phyloP scores from a whole-genome alignment of 2,329 filamentous ascomycete species.

The Stachybotrys elegans region DNA sequence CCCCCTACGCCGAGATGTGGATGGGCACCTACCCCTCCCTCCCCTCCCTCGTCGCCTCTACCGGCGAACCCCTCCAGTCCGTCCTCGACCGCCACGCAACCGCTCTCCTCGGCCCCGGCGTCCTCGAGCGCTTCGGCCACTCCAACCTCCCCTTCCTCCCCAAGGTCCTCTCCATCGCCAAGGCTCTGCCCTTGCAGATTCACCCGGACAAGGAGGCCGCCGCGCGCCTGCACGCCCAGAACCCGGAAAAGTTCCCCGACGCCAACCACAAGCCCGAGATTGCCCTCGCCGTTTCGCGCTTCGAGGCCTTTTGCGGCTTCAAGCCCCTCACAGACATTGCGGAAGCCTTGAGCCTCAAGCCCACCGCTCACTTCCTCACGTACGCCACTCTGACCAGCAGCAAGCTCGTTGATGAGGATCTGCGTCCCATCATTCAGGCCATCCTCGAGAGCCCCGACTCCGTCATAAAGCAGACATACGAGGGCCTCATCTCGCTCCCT shows the following conservation, averaged over 20 bases:
- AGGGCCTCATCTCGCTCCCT: constrained; percentile 26
- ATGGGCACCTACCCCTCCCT: constrained; percentile 72
- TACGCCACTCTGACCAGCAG: constrained; percentile 13
- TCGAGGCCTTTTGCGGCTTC: constrained; percentile 73
- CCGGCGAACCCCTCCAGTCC: constrained; percentile 59
- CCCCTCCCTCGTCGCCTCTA: constrained; percentile 58
- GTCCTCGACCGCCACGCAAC: constrained; percentile 58
- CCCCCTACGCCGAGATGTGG: constrained; percentile 65
- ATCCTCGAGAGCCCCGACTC: constrained; percentile 47
- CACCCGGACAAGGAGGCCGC: constrained; percentile 68
- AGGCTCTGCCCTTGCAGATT: constrained; percentile 69
- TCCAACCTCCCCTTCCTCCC: constrained; percentile 65
- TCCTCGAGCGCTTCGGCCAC: constrained; percentile 54
- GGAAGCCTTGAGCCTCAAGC: constrained; percentile 47
- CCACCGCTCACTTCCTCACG: constrained; percentile 14
- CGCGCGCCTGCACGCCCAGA: constrained; percentile 54
- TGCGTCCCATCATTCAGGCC: constrained; percentile 48
- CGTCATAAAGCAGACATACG: constrained; percentile 15
- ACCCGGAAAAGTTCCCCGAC: constrained; percentile 64
- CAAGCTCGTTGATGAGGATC: constrained; percentile 42
- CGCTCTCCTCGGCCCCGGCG: constrained; percentile 57
- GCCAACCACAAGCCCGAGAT: constrained; percentile 79
- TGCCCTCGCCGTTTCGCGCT: constrained; percentile 63
- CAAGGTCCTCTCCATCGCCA: constrained; percentile 71
- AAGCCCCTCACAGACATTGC: constrained; percentile 60